Base-by-base conservation (phyloP, 768 basidiomycete species). In the Naematelia encephala region DNA sequence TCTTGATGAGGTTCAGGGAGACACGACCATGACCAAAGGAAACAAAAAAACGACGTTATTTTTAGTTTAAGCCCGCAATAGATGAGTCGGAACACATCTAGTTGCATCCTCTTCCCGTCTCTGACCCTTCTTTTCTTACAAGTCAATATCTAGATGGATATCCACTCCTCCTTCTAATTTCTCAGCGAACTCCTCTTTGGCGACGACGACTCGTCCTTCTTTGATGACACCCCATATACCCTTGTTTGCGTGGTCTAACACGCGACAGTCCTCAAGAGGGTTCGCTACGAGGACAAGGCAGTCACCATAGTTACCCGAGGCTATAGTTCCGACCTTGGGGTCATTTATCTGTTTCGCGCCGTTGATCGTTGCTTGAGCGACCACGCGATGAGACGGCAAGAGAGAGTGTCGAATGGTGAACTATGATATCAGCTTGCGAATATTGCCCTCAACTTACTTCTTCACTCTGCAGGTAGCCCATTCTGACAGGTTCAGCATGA, bases 301-400 rank as follows among this genome's bases (percentile, higher is more conserved):
- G 22, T 60, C 58, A 11, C 51, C 58, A 53, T 54, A 54, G 11
- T 51, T 52, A 10, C 58, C 58, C 4, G 22, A 16, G 23, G 29
- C 25, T 21, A 60, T 60, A 8, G 19, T 34, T 27, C 58, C 58
- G 25, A 60, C 51, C 42, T 54, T 53, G 11, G 3, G 3, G 22
- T 58, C 57, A 23, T 51, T 27, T 3, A 58, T 30, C 50, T 58
- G 57, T 23, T 58, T 58, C 25, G 57, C 57, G n/a, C 28, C 57
- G 30, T 58, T 58, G 57, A 58, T 51, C 42, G 51, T 60, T 14
- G 53, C 58, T 25, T 60, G 53, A 11, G 51, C 58, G 16, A 60
- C 10, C 1, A 54, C 52, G 4, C 53, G 42, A 25, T 60, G 53
- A 11, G 51, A 60, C 4, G n/a, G n/a, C n/a, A n/a, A n/a, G n/a